Evolutionary conservation across 306 rosid genomes (phyloP), one percentile per base, ranked within the genome.

Genomic region (Prinsepia uniflora): DNA sequence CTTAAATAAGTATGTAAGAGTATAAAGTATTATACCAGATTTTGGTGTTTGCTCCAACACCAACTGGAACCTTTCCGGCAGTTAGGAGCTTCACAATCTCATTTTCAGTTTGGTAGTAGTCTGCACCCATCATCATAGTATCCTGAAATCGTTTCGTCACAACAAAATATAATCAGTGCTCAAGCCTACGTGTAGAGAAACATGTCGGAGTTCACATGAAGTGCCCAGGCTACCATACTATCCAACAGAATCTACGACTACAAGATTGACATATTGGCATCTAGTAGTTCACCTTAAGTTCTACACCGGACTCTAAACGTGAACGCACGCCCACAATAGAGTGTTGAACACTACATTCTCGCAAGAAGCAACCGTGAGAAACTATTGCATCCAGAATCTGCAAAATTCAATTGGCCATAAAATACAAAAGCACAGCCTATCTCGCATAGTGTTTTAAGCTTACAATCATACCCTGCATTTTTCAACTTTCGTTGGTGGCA

Each of bases 61-160:
- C 99, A 75, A 94, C 71, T n/a, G 99, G 99, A 81, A 91, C 94
- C 79, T 86, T 89, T 72, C 97, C 97, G 58, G 83, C 83, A 12
- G 96, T 92, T 63, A 89, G 83, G 63, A 84, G 80, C 61, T 90
- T 91, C 10, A 91, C 92, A 81, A 94, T 87, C 85, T 94, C 99
- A 34, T 87, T 24, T 64, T 94, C 99, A 0, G 99, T 94, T 82
- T 94, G 99, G 84, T 94, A 94, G 75, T 91, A 94, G 60, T 94
- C 99, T 57, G 99, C 97, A 66, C 99, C 99, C 96, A 94, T 94
- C 99, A 94, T 87, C 97, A 94, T 91, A 34, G 99, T 91, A 75
- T 91, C 97, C 99, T 94, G 81, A 64, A 83, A 54, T 22, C 9
- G 49, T 76, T 73, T 73, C 59, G 55, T 44, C 80, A 80, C n/a